Evolutionary conservation across 768 basidiomycete species (phyloP), one percentile per base, ranked within the genome.

Genomic region (Sarcodon aspratus): DNA sequence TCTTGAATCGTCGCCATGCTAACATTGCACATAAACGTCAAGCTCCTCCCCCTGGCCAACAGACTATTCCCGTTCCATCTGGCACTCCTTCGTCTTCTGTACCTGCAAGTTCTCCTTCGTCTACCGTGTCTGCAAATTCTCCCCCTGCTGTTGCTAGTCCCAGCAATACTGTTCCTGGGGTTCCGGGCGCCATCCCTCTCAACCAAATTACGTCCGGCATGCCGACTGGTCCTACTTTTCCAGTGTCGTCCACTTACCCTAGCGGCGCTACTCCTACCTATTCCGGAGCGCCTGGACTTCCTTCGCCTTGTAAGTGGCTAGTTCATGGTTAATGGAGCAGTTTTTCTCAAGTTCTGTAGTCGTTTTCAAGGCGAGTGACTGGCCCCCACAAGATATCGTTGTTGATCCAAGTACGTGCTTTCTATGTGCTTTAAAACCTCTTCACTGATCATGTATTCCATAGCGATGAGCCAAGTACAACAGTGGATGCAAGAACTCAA

Each of bases 401-500:
- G 79, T 82, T 8, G 67, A 72, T 18, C 78, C 79, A 9, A 69
- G 83, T 84, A 54, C 33, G 72, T 50, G 17, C 44, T 32, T 31
- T 45, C 9, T 15, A 17, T 6, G 10, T 21, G 3, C 6, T 47
- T 18, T 55, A 52, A 27, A 10, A 13, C 15, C 12, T 6, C 17
- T 40, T 33, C 35, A 27, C 48, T 21, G 7, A 21, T 33, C 17
- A 47, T 51, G 1, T 54, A 50, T 18, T 33, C 55, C 38, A 48
- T 49, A 75, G 79, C 73, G 61, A 77, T 79, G 7, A 56, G 67
- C 1, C 74, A 88, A 50, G 85, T 92, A n/a, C 52, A 71, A 34
- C 57, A 69, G 51, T 92, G 89, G 89, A 66, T 90, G 76, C 70
- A 76, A 56, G 85, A 90, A 58, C 70, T 93, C 21, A 70, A 86